Evolutionary conservation across 257 asterid species (phyloP), one percentile per base, ranked within the genome.

Genomic region (Cruciata laevipes): DNA sequence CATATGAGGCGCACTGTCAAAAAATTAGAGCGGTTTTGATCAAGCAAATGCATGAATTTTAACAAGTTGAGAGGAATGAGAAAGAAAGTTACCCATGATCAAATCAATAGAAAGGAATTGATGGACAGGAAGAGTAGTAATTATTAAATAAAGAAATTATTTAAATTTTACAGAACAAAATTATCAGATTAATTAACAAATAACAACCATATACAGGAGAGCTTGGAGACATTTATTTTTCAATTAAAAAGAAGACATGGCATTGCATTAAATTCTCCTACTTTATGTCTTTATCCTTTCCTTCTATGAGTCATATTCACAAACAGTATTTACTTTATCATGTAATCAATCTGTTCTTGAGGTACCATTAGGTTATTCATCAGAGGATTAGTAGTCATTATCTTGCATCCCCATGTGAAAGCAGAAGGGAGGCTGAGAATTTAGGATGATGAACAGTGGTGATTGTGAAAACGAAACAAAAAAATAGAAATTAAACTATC

Each of bases 351-450:
- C 42, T 31, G 65, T 60, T 60, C 38, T 24, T 14, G 55, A 12
- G 63, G 38, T 59, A 58, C 7, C 37, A 59, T 30, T 27, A 59
- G 64, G 38, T 25, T 59, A 38, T 60, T 60, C 65, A 60, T 31
- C 23, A 16, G 65, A 27, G 42, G 35, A 30, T 60, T 7, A 16
- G 14, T 60, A 27, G 27, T 42, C 65, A 27, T 60, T 6, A 30
- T 30, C 21, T 35, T 16, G 20, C 9, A 59, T 59, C 33, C 64
- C 40, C n/a, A 17, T 25, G 25, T 59, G 38, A 33, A 59, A 25
- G 37, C 32, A 23, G 62, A 57, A 57, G 30, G 23, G 30, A 24
- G 63, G 21, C 30, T 3, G n/a, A 25, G 30, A 37, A 12, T 37
- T 37, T 12, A 37, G 11, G 8, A 27, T 27, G 30, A 27, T 27